Percentiles rank a stretch among this genome's conserved stretches.
Conservation (phyloP, 2,329 filamentous ascomycete genomes). For the Colletotrichum endophyticum region DNA sequence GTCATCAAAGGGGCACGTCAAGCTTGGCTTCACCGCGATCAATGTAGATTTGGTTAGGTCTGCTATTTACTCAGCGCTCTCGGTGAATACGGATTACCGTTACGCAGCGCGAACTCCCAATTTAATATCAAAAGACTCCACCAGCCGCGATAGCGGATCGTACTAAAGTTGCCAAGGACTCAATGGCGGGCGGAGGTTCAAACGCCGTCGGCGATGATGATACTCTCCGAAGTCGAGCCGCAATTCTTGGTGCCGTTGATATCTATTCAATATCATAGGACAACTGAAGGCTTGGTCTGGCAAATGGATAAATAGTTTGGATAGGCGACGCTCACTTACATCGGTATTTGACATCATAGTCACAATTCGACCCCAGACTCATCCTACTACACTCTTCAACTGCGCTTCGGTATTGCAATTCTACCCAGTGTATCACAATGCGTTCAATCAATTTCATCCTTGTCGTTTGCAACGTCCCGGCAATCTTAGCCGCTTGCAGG, state of each 20-base stretch:
- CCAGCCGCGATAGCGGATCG: background rate
- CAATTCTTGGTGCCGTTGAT: background rate
- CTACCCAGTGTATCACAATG: background rate
- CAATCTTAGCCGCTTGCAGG: background rate
- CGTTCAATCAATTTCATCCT: background rate
- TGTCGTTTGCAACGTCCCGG: background rate
- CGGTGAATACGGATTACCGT: background rate
- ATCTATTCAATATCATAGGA: rapidly evolving
- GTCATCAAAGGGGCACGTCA: background rate
- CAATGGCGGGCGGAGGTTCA: background rate
- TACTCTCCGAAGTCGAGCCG: background rate
- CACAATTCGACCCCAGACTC: background rate
- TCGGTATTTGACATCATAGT: background rate
- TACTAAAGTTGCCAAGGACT: background rate
- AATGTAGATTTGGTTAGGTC: background rate
- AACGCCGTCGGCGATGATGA: background rate
- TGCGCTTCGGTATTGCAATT: background rate
- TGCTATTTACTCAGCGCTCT: background rate
- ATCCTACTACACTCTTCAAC: background rate
- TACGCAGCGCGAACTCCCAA: background rate
- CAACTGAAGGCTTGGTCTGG: background rate
- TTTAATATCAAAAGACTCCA: background rate
- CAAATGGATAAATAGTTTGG: background rate
- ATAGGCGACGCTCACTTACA: background rate
- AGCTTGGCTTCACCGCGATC: background rate